Percentiles rank a stretch among this genome's conserved stretches.
Evolutionary conservation across 441 rosid species (phyloP).

Genomic region (Erodium moschatum): DNA sequence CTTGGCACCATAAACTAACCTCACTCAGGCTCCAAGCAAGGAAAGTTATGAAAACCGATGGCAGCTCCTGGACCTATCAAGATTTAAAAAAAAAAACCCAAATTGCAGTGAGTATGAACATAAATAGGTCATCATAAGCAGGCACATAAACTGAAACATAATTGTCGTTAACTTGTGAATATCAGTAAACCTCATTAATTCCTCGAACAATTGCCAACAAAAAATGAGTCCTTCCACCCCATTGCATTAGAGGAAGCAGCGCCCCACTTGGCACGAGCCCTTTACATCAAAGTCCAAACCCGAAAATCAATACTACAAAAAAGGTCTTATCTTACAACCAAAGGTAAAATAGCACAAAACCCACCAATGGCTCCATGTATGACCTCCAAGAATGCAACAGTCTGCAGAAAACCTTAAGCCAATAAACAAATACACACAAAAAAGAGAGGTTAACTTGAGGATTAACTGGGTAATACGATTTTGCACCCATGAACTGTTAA

Average conservation of each 20-base stretch:
- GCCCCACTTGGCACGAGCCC: slow-evolving; percentile 81
- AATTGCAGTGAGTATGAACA: slow-evolving; percentile 6
- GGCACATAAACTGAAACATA: neutral
- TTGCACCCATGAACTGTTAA: neutral
- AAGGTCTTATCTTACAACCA: neutral
- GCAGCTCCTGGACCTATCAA: slow-evolving; percentile 51
- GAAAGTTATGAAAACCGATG: slow-evolving; percentile 59
- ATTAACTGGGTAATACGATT: neutral
- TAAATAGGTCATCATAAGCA: slow-evolving; percentile 5
- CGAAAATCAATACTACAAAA: neutral
- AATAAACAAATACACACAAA: slow-evolving; percentile 6
- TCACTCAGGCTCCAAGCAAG: slow-evolving; percentile 63
- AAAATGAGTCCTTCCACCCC: slow-evolving; percentile 74
- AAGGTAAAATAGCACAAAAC: neutral
- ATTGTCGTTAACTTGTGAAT: neutral
- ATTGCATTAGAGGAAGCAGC: slow-evolving; percentile 70
- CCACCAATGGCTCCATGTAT: slow-evolving; percentile 79
- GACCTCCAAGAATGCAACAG: slow-evolving; percentile 55
- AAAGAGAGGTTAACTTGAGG: neutral
- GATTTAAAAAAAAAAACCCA: slow-evolving; percentile 3
- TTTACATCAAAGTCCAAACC: slow-evolving; percentile 16
- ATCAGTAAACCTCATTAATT: slow-evolving; percentile 41
- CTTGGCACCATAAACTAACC: slow-evolving; percentile 33
- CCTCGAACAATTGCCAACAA: slow-evolving; percentile 41
- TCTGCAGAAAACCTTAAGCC: slow-evolving; percentile 53